phyloP scores from a whole-genome alignment of 2,329 filamentous ascomycete genomes.

The Emmonsiellopsis sp. region DNA sequence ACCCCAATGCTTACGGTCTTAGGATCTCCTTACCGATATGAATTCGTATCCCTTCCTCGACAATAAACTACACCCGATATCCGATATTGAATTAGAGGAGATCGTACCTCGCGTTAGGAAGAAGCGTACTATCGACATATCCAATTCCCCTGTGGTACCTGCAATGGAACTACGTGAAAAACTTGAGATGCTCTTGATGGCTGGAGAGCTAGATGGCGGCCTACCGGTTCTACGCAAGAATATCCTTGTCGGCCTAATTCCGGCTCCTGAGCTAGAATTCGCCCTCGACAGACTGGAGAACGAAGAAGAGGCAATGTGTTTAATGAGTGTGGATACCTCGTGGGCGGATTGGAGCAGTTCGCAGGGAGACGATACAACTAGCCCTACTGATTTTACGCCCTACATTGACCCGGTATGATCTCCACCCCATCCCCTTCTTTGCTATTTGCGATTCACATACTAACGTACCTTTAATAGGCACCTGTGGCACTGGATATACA shows the following conservation, averaged over 20 bases:
- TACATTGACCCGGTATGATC: constrained; percentile 75
- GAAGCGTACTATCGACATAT: constrained; percentile 81
- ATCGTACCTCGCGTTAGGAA: constrained; percentile 68
- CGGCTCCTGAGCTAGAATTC: constrained; percentile 86
- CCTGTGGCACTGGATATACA: constrained; percentile 81
- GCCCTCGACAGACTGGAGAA: constrained; percentile 76
- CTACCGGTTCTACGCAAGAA: constrained; percentile 74
- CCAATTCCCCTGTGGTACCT: constrained; percentile 66
- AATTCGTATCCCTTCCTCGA: constrained; percentile 97
- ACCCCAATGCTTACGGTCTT: not conserved
- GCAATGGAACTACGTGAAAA: constrained; percentile 69
- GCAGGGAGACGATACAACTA: constrained; percentile 46
- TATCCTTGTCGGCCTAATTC: constrained; percentile 79
- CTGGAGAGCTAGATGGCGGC: constrained; percentile 85
- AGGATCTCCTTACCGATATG: constrained; percentile 90
- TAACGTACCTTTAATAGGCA: constrained; percentile 40
- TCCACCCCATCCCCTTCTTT: not conserved
- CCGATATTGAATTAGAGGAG: constrained; percentile 78
- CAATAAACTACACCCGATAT: constrained; percentile 86
- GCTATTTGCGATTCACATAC: constrained; percentile 2
- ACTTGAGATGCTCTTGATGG: constrained; percentile 69
- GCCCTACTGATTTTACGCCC: constrained; percentile 76
- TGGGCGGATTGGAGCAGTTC: constrained; percentile 38
- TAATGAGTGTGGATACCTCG: constrained; percentile 63
- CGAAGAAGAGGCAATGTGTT: constrained; percentile 60